Evolutionary conservation across 345 rosid species (phyloP).

Genomic region (Euphorbia tirucalli): DNA sequence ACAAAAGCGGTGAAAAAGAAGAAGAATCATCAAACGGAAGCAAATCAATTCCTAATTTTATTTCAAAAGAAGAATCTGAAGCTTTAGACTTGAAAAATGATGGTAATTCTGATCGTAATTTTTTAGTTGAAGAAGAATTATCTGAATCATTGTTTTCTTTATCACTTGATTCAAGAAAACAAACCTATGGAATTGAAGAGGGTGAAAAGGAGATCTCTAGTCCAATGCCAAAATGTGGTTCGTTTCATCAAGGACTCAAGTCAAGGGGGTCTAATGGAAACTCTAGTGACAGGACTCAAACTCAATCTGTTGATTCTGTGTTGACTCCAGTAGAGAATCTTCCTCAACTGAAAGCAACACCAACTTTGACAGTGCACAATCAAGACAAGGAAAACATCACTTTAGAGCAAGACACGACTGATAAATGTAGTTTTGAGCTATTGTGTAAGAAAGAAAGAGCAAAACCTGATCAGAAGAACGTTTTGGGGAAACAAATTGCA

Average conservation of each 20-base stretch:
- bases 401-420: conserved; percentile 14
- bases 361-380: background rate
- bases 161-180: conserved; percentile 54
- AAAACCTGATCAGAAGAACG: conserved; percentile 12
- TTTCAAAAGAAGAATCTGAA: conserved; percentile 9
- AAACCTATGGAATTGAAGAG: conserved; percentile 16
- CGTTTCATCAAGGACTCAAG: background rate
- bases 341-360: conserved; percentile 10
- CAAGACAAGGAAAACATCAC: conserved; percentile 36
- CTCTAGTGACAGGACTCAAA: background rate
- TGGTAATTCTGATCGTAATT: background rate
- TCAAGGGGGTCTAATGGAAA: background rate
- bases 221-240: conserved; percentile 16
- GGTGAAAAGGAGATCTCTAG: conserved; percentile 32
- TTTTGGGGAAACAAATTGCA: conserved; percentile 11
- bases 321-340: conserved; percentile 22
- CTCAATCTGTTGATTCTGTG: conserved; percentile 10
- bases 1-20: background rate
- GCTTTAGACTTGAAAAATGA: conserved; percentile 6
- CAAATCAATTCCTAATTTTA: background rate
- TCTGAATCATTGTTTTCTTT: conserved; percentile 65
- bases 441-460: conserved; percentile 3
- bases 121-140: conserved; percentile 42
- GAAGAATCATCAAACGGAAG: conserved; percentile 6
- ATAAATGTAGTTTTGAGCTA: conserved; percentile 22